Percentiles rank a stretch among this genome's conserved stretches.
These are phyloP conservation scores for Lasiosphaeria miniovina DNA, from an alignment of 495 filamentous ascomycete species.

Conservation along the genomic window DNA sequence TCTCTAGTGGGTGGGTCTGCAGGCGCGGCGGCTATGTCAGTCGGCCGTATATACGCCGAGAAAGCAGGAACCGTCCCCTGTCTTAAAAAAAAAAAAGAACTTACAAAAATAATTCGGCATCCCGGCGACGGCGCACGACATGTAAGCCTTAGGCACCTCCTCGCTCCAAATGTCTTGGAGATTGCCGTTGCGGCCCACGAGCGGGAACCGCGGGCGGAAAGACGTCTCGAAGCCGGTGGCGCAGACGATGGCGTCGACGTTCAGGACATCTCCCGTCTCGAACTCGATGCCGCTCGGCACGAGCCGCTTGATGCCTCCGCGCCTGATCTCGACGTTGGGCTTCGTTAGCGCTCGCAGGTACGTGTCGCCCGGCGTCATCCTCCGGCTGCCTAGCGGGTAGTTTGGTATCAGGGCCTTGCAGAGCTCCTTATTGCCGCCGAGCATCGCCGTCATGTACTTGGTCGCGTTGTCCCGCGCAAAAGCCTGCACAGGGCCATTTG, in stretches of 20 bases:
- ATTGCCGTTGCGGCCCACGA: conserved; percentile 52
- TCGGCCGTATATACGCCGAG: no score
- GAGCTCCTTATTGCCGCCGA: conserved; percentile 37
- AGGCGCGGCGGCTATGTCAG: no score
- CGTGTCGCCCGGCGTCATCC: conserved; percentile 65
- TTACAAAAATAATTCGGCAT: conserved; percentile 51
- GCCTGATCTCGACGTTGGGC: conserved; percentile 59
- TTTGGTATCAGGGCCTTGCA: conserved; percentile 59
- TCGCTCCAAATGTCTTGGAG: conserved; percentile 41
- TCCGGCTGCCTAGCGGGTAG: conserved; percentile 62
- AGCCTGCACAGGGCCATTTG: conserved; percentile 36
- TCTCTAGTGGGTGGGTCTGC: neutral
- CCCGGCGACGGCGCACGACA: conserved; percentile 43
- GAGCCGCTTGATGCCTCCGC: conserved; percentile 53
- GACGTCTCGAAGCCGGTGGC: conserved; percentile 67
- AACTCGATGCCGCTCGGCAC: conserved; percentile 59
- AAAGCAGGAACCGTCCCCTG: no score
- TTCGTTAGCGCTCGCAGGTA: conserved; percentile 63
- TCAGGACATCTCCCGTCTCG: conserved; percentile 50
- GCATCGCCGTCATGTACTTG: conserved; percentile 46
- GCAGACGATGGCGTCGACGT: conserved; percentile 65
- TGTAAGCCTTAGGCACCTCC: conserved; percentile 40
- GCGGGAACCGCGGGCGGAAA: conserved; percentile 59
- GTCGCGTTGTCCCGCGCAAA: conserved; percentile 32
- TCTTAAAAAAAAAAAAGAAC: conserved; percentile 7